Evolutionary conservation across 1,139 yeast species (phyloP).

Genomic region (Neolecta irregularis): DNA sequence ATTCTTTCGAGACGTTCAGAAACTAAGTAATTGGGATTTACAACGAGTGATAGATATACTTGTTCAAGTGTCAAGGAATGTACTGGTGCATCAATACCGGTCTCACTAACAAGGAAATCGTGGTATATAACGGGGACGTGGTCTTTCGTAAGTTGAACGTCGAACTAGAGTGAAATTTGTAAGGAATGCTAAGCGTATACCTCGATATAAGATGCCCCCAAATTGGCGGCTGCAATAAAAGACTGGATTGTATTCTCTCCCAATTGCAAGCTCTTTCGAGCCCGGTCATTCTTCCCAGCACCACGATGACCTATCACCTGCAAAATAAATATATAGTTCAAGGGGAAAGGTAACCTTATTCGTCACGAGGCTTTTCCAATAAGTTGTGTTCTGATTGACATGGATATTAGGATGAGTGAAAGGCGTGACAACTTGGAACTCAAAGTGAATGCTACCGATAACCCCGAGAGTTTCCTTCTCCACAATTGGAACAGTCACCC

Average conservation of each 20-base stretch:
- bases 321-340: constrained; percentile 21
- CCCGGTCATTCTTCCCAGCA: constrained; percentile 54
- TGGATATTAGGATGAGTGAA: constrained; percentile 60
- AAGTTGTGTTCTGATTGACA: constrained; percentile 57
- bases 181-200: neutral
- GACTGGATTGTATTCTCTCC: constrained; percentile 92
- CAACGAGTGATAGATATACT: neutral
- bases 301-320: constrained; percentile 96
- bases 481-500: constrained; percentile 61
- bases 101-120: constrained; percentile 87
- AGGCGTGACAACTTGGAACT: constrained; percentile 54
- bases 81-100: constrained; percentile 95
- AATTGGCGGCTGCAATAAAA: constrained; percentile 88
- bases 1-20: no score
- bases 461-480: constrained; percentile 58
- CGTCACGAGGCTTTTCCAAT: constrained; percentile 55
- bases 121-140: constrained; percentile 85
- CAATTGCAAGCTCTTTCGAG: constrained; percentile 64
- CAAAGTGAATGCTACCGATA: constrained; percentile 65
- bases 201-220: constrained; percentile 65
- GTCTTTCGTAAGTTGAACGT: constrained; percentile 92
- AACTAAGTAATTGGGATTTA: no score
- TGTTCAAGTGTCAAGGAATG: constrained; percentile 83
- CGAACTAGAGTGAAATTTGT: constrained; percentile 33
- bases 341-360: neutral